These are phyloP conservation scores for Microbotryum lychnidis-dioicae DNA, from an alignment of 1,284 basidiomycete species.

Conservation along the genomic window DNA sequence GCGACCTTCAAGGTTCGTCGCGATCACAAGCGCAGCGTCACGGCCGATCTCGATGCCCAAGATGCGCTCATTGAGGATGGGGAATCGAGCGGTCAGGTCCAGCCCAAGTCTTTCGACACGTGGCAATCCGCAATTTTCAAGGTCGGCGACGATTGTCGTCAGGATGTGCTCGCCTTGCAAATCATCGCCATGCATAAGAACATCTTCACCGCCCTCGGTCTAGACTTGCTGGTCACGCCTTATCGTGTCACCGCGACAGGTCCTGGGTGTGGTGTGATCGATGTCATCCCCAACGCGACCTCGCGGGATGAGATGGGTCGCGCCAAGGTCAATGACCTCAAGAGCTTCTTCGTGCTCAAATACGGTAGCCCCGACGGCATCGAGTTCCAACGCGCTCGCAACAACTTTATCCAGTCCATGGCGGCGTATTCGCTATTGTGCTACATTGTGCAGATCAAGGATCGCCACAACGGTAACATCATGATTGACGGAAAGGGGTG, in stretches of 20 bases:
- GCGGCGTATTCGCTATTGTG: conserved; percentile 98
- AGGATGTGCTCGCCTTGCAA: conserved; percentile 93
- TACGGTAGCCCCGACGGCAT: conserved; percentile 85
- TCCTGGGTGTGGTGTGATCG: conserved; percentile 97
- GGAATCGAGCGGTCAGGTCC: conserved; percentile 9
- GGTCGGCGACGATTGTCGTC: conserved; percentile 97
- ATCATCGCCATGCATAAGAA: conserved; percentile 99
- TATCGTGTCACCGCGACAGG: conserved; percentile 96
- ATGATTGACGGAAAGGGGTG: conserved; percentile 98
- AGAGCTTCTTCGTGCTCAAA: conserved; percentile 89
- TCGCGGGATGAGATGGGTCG: conserved; percentile 99
- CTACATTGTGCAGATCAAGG: conserved; percentile 95
- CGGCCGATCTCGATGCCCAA: conserved; percentile 54
- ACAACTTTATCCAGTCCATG: conserved; percentile 98
- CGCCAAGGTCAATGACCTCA: conserved; percentile 92
- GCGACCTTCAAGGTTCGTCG: conserved; percentile 92
- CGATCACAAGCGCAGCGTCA: conserved; percentile 26
- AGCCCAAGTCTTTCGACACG: conserved; percentile 62
- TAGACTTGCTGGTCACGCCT: conserved; percentile 87
- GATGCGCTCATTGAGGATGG: conserved; percentile 26
- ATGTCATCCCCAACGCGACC: conserved; percentile 96
- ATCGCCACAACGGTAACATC: conserved; percentile 96
- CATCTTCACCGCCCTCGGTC: conserved; percentile 76
- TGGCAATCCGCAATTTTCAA: conserved; percentile 99
- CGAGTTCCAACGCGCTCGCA: conserved; percentile 82